Evolutionary conservation across 2,329 filamentous ascomycete species (phyloP), one percentile per base, ranked within the genome.

Genomic region (Aspergillus awamori): DNA sequence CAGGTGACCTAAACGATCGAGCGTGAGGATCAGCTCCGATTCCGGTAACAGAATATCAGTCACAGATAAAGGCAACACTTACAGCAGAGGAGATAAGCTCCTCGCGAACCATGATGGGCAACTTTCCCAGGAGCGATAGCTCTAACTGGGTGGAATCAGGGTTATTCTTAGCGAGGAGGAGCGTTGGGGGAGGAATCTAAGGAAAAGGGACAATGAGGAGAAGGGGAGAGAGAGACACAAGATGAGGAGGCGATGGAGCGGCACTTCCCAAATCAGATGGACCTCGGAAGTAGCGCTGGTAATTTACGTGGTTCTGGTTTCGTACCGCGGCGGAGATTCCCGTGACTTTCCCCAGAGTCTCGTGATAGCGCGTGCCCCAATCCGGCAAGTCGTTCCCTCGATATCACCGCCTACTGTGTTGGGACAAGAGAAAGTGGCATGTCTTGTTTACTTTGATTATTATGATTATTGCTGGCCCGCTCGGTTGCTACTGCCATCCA

Each of bases 61-160:
- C 69, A 65, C n/a, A 26, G 60, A 67, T 60, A 63, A 55, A 59
- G 36, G 60, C 59, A 52, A 53, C 48, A 80, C 83, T 74, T 83
- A 90, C 89, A 74, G 92, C 93, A 74, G 93, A 96, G 69, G 87
- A 84, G 72, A 97, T 87, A 66, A 97, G 83, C 77, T 98, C 94
- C 87, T 98, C 94, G 76, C 95, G 92, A 82, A 97, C 92, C 82
- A 93, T 89, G 83, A 88, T 94, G 78, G 33, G 59, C 55, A 54
- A 39, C 15, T 57, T 63, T 56, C 61, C 57, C 62, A 59, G 26
- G 57, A 57, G 48, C 49, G 13, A 54, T 53, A 48, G 24, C 56
- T 60, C 24, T 51, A 24, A 30, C 36, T 51, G 51, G 54, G 58
- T 49, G 39, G 53, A 51, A 33, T 11, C 2, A 24, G 36, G 30